Evolutionary conservation across 768 basidiomycete genomes (phyloP), one percentile per base, ranked within the genome.

Genomic region (Cystofilobasidium capitatum): DNA sequence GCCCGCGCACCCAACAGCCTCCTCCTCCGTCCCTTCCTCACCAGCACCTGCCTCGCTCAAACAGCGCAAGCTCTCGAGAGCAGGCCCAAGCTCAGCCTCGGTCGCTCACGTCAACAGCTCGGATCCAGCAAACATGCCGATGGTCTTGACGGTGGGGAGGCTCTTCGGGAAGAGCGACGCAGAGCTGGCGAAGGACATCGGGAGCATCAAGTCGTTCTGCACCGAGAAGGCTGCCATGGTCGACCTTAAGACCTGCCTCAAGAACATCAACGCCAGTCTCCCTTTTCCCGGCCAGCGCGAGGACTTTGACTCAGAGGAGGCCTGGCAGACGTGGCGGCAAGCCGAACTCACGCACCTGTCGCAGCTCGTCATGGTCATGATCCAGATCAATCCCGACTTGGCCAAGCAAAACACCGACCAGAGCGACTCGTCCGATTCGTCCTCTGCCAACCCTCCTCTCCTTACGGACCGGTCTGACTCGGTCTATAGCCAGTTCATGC

Each of bases 221-320:
- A 86, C 86, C 24, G 89, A 91, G 74, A 89, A 90, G 82, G 90
- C 91, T 31, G 91, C 91, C 0, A 78, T 96, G 66, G 82, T 82
- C 51, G 91, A 96, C 75, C 81, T 94, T 65, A 96, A 93, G 88
- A 88, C 88, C 40, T 92, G 88, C 74, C 79, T 97, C 63, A 94
- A 94, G 79, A 89, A 91, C 71, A 88, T 97, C 74, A 89, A 87
- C 63, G 86, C 88, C 17, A 88, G 89, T 31, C 81, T 82, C 16
- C 79, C 87, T 0, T 93, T 93, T 74, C 91, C 92, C 1, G 90
- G 88, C 24, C 83, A 86, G 60, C 82, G 88, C 71, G 86, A 89
- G 70, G 92, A 98, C 75, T 98, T 97, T 74, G 83, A 85, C 39
- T 86, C 77, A 63, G 88, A 91, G 7, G 83, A 84, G 2, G 89